Conservation (phyloP, 495 filamentous ascomycete genomes). For the Lasiosphaeria miniovina region DNA sequence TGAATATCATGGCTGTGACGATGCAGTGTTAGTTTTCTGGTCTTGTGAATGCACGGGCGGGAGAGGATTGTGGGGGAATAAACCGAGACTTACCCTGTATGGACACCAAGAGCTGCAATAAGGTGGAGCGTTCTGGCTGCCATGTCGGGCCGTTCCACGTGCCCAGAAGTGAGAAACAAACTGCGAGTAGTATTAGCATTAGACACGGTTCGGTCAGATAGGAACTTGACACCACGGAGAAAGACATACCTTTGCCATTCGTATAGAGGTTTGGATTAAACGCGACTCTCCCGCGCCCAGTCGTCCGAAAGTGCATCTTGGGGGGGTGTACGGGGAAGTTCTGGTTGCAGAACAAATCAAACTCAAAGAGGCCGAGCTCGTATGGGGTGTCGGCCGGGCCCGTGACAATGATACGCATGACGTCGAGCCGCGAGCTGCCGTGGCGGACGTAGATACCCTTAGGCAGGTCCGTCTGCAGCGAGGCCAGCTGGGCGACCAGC, state of each 20-base stretch:
- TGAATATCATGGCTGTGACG: constrained; percentile 53
- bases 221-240: not conserved
- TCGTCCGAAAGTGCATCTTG: constrained; percentile 48
- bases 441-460: constrained; percentile 59
- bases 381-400: constrained; percentile 59
- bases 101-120: constrained; percentile 58
- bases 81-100: constrained; percentile 44
- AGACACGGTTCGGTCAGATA: too few species aligned
- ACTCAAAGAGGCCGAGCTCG: constrained; percentile 60
- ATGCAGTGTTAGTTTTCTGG: not conserved
- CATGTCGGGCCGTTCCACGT: constrained; percentile 57
- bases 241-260: constrained; percentile 48
- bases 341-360: constrained; percentile 49
- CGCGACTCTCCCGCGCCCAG: constrained; percentile 38
- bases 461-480: constrained; percentile 50
- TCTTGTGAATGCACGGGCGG: too few species aligned
- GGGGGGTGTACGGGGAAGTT: constrained; percentile 53
- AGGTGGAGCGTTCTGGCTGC: constrained; percentile 50
- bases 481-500: constrained; percentile 51
- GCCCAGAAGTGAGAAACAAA: constrained; percentile 59
- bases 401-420: constrained; percentile 57
- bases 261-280: constrained; percentile 63
- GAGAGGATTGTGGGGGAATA: not conserved
- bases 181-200: constrained; percentile 17
- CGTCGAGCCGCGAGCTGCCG: constrained; percentile 49